Conservation (phyloP, 2,329 filamentous ascomycete genomes). For the Neurospora sp. region DNA sequence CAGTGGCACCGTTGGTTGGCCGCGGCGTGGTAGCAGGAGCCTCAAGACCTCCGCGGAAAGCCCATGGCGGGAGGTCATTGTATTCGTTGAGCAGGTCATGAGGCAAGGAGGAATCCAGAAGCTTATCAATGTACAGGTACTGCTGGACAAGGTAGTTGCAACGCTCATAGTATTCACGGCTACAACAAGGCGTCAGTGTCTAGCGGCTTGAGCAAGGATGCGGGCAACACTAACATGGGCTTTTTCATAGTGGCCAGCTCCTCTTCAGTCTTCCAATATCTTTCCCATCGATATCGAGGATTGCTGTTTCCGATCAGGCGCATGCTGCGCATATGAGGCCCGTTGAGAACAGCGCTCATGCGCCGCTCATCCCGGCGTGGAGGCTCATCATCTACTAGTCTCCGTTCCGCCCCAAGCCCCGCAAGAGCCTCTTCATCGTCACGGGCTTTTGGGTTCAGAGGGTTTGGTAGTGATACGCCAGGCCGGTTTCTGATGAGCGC, state of each 20-base stretch:
- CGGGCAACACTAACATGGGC: slow-evolving; percentile 40
- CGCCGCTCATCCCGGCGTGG: slow-evolving; percentile 46
- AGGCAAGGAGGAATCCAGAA: slow-evolving; percentile 86
- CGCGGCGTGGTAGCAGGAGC: slow-evolving; percentile 59
- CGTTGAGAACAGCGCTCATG: slow-evolving; percentile 47
- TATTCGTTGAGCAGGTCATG: slow-evolving; percentile 90
- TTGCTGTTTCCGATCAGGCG: slow-evolving; percentile 83
- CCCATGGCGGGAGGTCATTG: slow-evolving; percentile 48
- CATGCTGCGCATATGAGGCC: slow-evolving; percentile 71
- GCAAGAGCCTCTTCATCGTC: slow-evolving; percentile 19
- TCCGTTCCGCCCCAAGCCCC: slow-evolving; percentile 10
- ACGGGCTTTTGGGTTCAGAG: background rate
- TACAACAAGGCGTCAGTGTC: slow-evolving; percentile 20
- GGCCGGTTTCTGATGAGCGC: slow-evolving; percentile 39
- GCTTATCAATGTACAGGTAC: slow-evolving; percentile 84
- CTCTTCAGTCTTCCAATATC: slow-evolving; percentile 74
- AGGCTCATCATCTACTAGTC: slow-evolving; percentile 33
- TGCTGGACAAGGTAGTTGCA: slow-evolving; percentile 84
- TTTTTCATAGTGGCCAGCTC: slow-evolving; percentile 63
- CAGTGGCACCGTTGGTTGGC: slow-evolving; percentile 21
- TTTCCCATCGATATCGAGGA: slow-evolving; percentile 74
- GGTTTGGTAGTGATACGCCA: slow-evolving; percentile 12
- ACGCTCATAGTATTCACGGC: slow-evolving; percentile 76
- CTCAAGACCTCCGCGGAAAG: slow-evolving; percentile 40
- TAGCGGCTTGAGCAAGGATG: slow-evolving; percentile 1